Evolutionary conservation across 2,329 filamentous ascomycete genomes (phyloP), one percentile per base, ranked within the genome.

Genomic region (Aspergillus ochraceoroseus): DNA sequence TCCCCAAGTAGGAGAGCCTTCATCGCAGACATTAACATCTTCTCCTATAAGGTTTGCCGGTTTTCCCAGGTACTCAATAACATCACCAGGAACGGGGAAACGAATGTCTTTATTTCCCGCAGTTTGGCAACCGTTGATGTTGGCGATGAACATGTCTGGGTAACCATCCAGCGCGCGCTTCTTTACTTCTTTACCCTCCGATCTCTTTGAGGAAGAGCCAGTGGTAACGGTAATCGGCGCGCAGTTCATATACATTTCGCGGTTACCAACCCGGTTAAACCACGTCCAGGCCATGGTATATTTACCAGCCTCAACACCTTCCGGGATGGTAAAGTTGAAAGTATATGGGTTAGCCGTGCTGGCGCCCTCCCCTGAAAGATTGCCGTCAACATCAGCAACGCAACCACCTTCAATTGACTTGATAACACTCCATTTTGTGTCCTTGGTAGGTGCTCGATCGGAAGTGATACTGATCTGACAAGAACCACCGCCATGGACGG

Each of bases 161-260:
- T 94, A 81, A 0, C 67, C 62, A 26, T 34, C 26, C 1, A 77
- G 60, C 15, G 77, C 62, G 47, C 82, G 76, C 49, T 76, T 76
- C 1, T 70, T 63, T 41, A 78, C 27, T 2, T 53, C 48, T 19
- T 47, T 42, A 3, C 57, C 58, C 5, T 33, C 30, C 11, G 53
- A 50, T 7, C 70, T 61, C 58, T 79, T 76, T 38, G 64, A 60
- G 1, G 70, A 60, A 1, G 68, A 64, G 14, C 68, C 66, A 3
- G 64, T 68, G 0, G 77, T 77, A 15, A 96, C 73, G 0, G 72
- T 75, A 32, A 94, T 64, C 0, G 86, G 79, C 0, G 84, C 87
- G 54, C 90, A 98, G 75, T 95, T 94, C 88, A 95, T 94, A 74
- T 96, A 95, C 75, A 95, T 87, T 62, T 96, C 92, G 1, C 89